Conservation (phyloP, 768 basidiomycete genomes). For the Russula compacta region DNA sequence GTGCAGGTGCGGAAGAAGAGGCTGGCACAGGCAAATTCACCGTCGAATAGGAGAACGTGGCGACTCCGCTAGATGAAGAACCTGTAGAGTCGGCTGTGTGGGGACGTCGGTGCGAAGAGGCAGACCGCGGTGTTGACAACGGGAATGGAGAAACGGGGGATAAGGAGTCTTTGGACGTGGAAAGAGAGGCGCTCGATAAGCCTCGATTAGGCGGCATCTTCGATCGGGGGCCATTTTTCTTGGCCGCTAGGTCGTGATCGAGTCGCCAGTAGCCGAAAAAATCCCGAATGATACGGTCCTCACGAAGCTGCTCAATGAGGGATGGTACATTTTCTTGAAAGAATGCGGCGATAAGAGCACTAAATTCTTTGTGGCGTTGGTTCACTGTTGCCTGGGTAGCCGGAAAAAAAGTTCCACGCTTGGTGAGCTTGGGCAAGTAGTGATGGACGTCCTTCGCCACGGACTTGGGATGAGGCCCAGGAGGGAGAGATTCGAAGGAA, state of each 20-base stretch:
- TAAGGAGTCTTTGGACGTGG: slow-evolving; percentile 21
- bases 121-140: not conserved
- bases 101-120: not conserved
- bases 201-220: slow-evolving; percentile 17
- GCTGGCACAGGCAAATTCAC: too few species aligned
- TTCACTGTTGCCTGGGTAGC: slow-evolving; percentile 58
- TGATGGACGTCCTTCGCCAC: slow-evolving; percentile 62
- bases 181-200: slow-evolving; percentile 28
- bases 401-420: slow-evolving; percentile 65
- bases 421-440: slow-evolving; percentile 56
- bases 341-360: slow-evolving; percentile 47
- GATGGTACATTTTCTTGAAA: slow-evolving; percentile 54
- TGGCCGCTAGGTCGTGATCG: slow-evolving; percentile 53
- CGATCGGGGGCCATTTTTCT: slow-evolving; percentile 23
- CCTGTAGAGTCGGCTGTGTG: not conserved
- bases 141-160: slow-evolving; percentile 11
- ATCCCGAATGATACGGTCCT: slow-evolving; percentile 48
- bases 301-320: slow-evolving; percentile 57
- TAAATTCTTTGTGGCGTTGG: slow-evolving; percentile 53
- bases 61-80: slow-evolving; percentile 1
- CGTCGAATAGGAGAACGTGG: not conserved
- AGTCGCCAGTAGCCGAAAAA: slow-evolving; percentile 76
- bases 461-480: slow-evolving; percentile 69
- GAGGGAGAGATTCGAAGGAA: slow-evolving; percentile 79
- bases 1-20: slow-evolving; percentile 6